A percentile compares a stretch with the other conserved stretches of the same genome.
Evolutionary conservation across 352 stramenopile genomes (phyloP).

Genomic region (Thraustochytrium sp.): DNA sequence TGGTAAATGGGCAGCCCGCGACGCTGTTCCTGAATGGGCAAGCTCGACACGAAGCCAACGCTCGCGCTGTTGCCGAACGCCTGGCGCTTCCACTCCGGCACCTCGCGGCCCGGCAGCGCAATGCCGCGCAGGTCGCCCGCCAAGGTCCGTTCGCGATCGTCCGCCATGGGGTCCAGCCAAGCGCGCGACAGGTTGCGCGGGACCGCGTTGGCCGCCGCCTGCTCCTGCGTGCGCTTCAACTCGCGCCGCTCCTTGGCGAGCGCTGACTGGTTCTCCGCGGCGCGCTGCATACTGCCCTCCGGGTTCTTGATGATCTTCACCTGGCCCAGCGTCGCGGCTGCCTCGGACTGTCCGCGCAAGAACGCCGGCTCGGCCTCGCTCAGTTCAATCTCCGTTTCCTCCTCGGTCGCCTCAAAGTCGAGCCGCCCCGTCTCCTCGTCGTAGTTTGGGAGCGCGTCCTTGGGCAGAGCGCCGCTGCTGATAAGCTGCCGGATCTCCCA

Average conservation of each 20-base stretch:
- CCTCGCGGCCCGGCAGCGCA: neutral
- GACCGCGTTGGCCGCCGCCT: slow-evolving; percentile 91
- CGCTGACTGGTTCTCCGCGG: slow-evolving; percentile 90
- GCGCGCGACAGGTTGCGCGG: slow-evolving; percentile 94
- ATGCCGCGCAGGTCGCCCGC: slow-evolving; percentile 87
- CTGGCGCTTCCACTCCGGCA: slow-evolving; percentile 96
- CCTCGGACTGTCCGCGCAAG: slow-evolving; percentile 84
- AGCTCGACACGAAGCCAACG: slow-evolving; percentile 91
- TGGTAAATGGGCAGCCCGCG: slow-evolving; percentile 91
- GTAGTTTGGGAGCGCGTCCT: slow-evolving; percentile 95
- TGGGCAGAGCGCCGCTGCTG: slow-evolving; percentile 90
- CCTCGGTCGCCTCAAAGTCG: slow-evolving; percentile 66
- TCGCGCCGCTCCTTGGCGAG: slow-evolving; percentile 95
- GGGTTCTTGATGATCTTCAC: slow-evolving; percentile 99
- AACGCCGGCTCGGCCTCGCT: slow-evolving; percentile 95
- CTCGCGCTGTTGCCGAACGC: slow-evolving; percentile 89
- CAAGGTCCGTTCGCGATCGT: slow-evolving; percentile 60
- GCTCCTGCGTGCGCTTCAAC: slow-evolving; percentile 90
- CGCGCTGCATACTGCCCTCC: slow-evolving; percentile 93
- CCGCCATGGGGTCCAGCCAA: slow-evolving; percentile 92
- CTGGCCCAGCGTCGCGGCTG: slow-evolving; percentile 79
- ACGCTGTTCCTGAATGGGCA: slow-evolving; percentile 90
- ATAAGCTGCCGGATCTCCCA: slow-evolving; percentile 97
- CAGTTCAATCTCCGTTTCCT: slow-evolving; percentile 80
- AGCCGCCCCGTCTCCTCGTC: slow-evolving; percentile 79